Conservation (phyloP, 2,329 filamentous ascomycete species). For the Hypoxylon sp. region DNA sequence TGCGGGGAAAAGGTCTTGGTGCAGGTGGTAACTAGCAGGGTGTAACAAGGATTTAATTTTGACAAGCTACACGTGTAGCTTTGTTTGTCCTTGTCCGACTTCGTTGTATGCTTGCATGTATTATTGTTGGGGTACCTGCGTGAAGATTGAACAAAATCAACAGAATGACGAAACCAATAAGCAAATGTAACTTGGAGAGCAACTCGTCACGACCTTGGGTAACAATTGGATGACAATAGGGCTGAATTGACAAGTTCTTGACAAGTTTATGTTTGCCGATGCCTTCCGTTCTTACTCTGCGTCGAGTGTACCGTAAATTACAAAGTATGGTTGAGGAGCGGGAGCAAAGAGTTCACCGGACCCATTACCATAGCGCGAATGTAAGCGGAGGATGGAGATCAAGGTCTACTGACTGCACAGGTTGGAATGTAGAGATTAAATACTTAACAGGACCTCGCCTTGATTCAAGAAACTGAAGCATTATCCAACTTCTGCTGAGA, state of each 20-base stretch:
- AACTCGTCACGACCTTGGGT: background rate
- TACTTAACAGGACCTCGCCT: background rate
- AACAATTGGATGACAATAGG: slow-evolving; percentile 17
- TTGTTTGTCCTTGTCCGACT: slow-evolving; percentile 7
- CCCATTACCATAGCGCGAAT: too few species aligned
- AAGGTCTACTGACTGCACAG: background rate
- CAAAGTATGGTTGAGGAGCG: background rate
- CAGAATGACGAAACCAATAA: slow-evolving; percentile 6
- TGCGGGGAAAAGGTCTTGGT: background rate
- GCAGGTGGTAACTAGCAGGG: slow-evolving; percentile 4
- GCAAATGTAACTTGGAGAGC: background rate
- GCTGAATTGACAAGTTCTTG: slow-evolving; percentile 19
- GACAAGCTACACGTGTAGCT: background rate
- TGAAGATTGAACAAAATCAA: slow-evolving; percentile 3
- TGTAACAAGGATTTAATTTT: slow-evolving; percentile 3
- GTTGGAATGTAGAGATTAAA: background rate
- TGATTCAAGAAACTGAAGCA: too few species aligned
- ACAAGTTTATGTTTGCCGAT: background rate
- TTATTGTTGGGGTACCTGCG: background rate
- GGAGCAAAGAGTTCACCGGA: background rate
- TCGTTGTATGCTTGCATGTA: slow-evolving; percentile 7
- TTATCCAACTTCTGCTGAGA: background rate
- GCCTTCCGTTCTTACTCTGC: background rate
- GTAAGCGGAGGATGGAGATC: background rate
- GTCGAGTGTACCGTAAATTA: background rate